These are phyloP conservation scores for Candida glucosophila DNA, from an alignment of 1,139 yeast species.

Conservation along the genomic window DNA sequence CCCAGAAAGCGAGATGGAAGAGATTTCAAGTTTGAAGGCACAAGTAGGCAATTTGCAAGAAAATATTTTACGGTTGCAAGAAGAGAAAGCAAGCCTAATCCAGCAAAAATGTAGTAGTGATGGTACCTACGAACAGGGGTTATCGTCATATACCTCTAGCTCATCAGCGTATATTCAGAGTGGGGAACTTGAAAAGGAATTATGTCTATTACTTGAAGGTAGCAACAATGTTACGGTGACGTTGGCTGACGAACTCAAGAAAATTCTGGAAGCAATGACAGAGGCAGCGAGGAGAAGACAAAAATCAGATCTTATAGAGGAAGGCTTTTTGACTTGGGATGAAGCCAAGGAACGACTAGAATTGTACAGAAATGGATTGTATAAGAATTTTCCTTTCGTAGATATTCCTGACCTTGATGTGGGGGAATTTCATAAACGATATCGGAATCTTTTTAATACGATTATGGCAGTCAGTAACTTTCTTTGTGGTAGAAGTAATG, in stretches of 20 bases:
- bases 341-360: conserved; percentile 44
- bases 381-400: conserved; percentile 44
- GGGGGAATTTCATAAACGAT: conserved; percentile 39
- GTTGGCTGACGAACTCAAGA: neutral
- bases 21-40: too few species aligned
- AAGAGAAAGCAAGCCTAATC: conserved; percentile 1
- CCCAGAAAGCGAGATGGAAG: conserved; percentile 17
- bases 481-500: conserved; percentile 22
- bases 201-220: neutral
- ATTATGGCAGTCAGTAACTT: conserved; percentile 56
- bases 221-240: neutral
- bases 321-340: conserved; percentile 36
- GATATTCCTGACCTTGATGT: conserved; percentile 35
- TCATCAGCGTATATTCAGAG: neutral
- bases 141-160: too few species aligned
- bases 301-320: conserved; percentile 35
- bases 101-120: neutral
- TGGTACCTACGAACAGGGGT: too few species aligned
- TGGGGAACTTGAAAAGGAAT: neutral
- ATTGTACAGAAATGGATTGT: conserved; percentile 32
- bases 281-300: conserved; percentile 5
- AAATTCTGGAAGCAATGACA: neutral
- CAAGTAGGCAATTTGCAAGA: conserved; percentile 1
- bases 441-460: conserved; percentile 57
- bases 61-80: too few species aligned